Evolutionary conservation across 371 early-diverging fungal genomes (phyloP), one percentile per base, ranked within the genome.

Genomic region (Apophysomyces elegans): DNA sequence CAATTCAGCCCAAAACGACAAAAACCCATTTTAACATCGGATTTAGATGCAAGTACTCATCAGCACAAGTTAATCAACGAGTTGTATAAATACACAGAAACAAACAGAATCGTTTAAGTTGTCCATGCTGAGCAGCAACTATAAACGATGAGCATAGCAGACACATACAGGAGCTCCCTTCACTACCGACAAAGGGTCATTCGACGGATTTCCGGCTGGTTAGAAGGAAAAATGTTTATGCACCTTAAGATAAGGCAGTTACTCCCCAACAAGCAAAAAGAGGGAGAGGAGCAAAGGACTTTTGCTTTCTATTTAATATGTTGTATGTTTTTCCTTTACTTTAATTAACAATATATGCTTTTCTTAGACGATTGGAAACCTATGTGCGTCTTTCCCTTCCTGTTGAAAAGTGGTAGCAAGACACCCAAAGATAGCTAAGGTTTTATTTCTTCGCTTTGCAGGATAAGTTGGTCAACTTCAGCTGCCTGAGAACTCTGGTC

Each of bases 1-100:
- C 54, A 50, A 43, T 37, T 18, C n/a, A 50, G 21, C n/a, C n/a
- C 2, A n/a, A 21, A 50, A 8, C n/a, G 11, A 50, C 9, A 4
- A 50, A 18, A 2, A 0, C n/a, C 54, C 21, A n/a, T 1, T 26
- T 26, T 26, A 50, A 50, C 4, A 9, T 18, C 9, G 21, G 35
- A 13, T 67, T 47, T 61, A 66, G 68, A 56, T 68, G 59, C 16
- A 68, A 68, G 60, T 68, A 18, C 9, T 50, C 54, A 1, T 50
- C 54, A 7, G 54, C 54, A 11, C 54, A 50, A 21, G 54, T 50
- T 16, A 50, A 50, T 50, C n/a, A 26, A 16, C 54, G 21, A 21
- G 8, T 50, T 50, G 21, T 50, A 26, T 50, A 50, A 50, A 50
- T 4, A 21, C 9, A 41, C 8, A 41, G 13, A 41, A 41, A 41